A percentile compares a stretch with the other conserved stretches of the same genome.
phyloP scores from a whole-genome alignment of 164 flowering plant species.

The Berberis thunbergii region DNA sequence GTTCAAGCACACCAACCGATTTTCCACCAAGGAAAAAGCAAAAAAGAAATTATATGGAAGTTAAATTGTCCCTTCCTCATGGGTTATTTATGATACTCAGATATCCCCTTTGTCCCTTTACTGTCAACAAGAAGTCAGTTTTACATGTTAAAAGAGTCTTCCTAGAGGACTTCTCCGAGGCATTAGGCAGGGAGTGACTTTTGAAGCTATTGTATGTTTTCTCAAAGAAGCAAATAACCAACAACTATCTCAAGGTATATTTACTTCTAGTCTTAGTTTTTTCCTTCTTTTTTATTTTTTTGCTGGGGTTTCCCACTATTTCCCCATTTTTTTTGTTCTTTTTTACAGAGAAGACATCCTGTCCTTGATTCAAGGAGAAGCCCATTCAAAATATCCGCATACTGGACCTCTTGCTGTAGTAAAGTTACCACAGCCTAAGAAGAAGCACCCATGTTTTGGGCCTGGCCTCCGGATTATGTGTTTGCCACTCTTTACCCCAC shows the following conservation, averaged over 20 bases:
- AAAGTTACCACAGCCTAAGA: slow-evolving; percentile 96
- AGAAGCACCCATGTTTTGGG: slow-evolving; percentile 65
- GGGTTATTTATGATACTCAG: neutral
- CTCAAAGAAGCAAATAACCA: neutral
- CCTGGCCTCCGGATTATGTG: slow-evolving; percentile 63
- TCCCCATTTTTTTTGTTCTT: neutral
- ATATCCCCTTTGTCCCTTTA: neutral
- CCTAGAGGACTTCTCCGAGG: slow-evolving; percentile 2
- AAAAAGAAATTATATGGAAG: too few species aligned
- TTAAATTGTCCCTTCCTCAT: neutral
- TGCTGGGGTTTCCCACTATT: neutral
- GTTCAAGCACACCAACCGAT: too few species aligned
- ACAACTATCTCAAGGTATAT: neutral
- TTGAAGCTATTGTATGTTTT: neutral
- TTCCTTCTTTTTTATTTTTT: neutral
- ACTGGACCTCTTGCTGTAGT: slow-evolving; percentile 60
- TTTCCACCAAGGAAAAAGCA: too few species aligned
- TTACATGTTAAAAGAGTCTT: neutral
- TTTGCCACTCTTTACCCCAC: slow-evolving; percentile 71
- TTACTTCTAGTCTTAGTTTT: neutral
- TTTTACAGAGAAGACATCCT: slow-evolving; percentile 1
- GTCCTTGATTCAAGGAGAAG: slow-evolving; percentile 26
- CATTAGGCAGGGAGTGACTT: neutral
- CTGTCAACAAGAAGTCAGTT: slow-evolving; percentile 1
- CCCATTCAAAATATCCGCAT: slow-evolving; percentile 81